These are phyloP conservation scores for Phytopythium mirpurense DNA, from an alignment of 352 stramenopile species.

Conservation along the genomic window DNA sequence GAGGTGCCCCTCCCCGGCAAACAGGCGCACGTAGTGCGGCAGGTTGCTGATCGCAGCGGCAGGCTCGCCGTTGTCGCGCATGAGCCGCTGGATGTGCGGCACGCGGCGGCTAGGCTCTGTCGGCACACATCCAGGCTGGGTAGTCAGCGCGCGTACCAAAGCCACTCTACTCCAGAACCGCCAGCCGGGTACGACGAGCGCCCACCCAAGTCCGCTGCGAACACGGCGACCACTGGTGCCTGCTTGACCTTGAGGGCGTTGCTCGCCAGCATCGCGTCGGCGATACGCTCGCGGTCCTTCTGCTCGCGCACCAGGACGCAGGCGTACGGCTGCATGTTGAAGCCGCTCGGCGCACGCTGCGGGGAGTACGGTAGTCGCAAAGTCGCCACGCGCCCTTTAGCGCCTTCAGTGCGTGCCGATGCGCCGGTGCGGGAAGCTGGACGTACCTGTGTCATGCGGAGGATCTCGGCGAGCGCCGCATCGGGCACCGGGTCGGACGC, in stretches of 20 bases:
- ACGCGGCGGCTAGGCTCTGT: conserved; percentile 71
- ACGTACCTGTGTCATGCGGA: conserved; percentile 59
- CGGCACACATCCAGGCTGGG: not conserved
- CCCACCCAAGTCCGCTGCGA: conserved; percentile 65
- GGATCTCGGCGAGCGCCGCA: conserved; percentile 45
- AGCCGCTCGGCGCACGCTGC: conserved; percentile 66
- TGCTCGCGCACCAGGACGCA: conserved; percentile 70
- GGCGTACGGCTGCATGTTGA: conserved; percentile 80
- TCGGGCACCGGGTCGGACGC: conserved; percentile 35
- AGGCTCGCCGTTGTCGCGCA: conserved; percentile 41
- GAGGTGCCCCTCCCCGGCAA: conserved; percentile 21
- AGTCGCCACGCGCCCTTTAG: too few relatives aligned
- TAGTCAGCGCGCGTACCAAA: too few relatives aligned
- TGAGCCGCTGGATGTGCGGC: conserved; percentile 59
- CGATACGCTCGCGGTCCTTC: conserved; percentile 60
- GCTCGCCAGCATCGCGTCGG: conserved; percentile 68
- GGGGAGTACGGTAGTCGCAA: not conserved
- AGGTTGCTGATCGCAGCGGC: conserved; percentile 39
- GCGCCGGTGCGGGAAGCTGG: too few relatives aligned
- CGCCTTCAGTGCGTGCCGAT: too few relatives aligned
- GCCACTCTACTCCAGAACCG: too few relatives aligned
- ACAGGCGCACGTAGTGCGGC: conserved; percentile 35
- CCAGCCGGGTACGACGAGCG: too few relatives aligned
- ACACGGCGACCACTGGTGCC: conserved; percentile 73
- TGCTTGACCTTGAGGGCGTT: conserved; percentile 75